Percentiles rank a stretch among this genome's conserved stretches.
Conservation (phyloP, 441 rosid species). For the Pelargonium australe region DNA sequence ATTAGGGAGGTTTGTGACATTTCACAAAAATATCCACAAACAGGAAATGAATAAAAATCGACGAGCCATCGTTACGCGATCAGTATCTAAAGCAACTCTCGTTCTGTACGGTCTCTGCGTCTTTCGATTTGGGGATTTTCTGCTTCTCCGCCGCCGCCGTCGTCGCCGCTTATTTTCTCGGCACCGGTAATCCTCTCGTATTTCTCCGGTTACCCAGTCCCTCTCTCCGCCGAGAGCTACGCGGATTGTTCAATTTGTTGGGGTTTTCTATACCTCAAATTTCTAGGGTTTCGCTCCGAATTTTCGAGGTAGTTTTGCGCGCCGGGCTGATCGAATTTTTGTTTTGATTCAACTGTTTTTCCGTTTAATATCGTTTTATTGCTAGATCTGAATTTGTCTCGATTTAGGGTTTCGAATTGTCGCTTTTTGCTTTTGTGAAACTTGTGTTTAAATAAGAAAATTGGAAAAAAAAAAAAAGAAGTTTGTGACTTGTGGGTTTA, state of each 20-base stretch:
- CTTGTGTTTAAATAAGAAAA: background rate
- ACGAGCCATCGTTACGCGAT: background rate
- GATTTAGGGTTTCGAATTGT: slow-evolving; percentile 1
- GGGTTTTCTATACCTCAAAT: background rate
- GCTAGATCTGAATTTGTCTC: background rate
- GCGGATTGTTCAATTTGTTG: background rate
- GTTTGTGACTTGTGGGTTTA: too few species aligned
- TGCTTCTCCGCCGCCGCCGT: background rate
- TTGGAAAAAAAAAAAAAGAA: background rate
- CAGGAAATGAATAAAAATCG: background rate
- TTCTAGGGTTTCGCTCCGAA: background rate
- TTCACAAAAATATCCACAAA: background rate
- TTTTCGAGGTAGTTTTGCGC: too few species aligned
- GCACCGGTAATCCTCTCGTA: background rate
- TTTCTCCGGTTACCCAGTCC: background rate
- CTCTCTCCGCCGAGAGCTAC: background rate
- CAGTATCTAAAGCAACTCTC: slow-evolving; percentile 1
- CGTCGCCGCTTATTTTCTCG: background rate
- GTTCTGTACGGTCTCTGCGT: slow-evolving; percentile 2
- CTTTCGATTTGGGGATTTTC: background rate
- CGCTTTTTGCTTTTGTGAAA: too few species aligned
- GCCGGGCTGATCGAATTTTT: background rate
- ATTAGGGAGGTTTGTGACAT: background rate
- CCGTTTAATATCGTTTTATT: background rate
- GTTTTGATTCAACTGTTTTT: background rate